Evolutionary conservation across 2,329 filamentous ascomycete genomes (phyloP), one percentile per base, ranked within the genome.

Genomic region (Aotearoamyces nothofagi): DNA sequence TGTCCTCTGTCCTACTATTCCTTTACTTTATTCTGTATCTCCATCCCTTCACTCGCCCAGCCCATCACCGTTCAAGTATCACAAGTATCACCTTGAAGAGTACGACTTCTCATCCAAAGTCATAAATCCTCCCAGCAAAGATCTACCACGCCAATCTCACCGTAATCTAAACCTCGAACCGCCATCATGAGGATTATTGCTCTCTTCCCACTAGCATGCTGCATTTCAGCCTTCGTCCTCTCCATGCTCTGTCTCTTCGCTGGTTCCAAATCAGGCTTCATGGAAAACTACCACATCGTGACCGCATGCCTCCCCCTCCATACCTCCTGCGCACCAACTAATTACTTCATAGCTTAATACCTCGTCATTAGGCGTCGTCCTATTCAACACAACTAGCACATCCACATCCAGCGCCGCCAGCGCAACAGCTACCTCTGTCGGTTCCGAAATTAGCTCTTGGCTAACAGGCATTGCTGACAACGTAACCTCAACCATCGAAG

Each of bases 241-340:
- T 61, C 74, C 22, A 56, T 74, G 12, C 58, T 77, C 24, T 59
- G 60, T 11, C 59, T 75, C 39, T 54, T 73, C 39, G 69, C 71
- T 1, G 71, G 71, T 20, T 57, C 61, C 20, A 68, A 65, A 40
- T 54, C 52, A 29, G 55, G 53, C 10, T 62, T 72, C 39, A 59
- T 77, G 49, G 60, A 71, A 36, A 54, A 63, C 30, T 69, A 63
- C 34, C 54, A 67, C 33, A 52, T 76, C 17, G 44, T 76, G 20
- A 70, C 65, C 4, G 66, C 69, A 48, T 22, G 24, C n/a, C 22
- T 11, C 17, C 16, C 15, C 29, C 22, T 17, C 10, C 10, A 7
- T 7, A n/a, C 17, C n/a, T n/a, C n/a, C n/a, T n/a, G n/a, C n/a
- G n/a, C n/a, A n/a, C n/a, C n/a, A n/a, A n/a, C n/a, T n/a, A 17